phyloP scores from a whole-genome alignment of 2,329 filamentous ascomycete genomes.

The Venturiaceae sp. region DNA sequence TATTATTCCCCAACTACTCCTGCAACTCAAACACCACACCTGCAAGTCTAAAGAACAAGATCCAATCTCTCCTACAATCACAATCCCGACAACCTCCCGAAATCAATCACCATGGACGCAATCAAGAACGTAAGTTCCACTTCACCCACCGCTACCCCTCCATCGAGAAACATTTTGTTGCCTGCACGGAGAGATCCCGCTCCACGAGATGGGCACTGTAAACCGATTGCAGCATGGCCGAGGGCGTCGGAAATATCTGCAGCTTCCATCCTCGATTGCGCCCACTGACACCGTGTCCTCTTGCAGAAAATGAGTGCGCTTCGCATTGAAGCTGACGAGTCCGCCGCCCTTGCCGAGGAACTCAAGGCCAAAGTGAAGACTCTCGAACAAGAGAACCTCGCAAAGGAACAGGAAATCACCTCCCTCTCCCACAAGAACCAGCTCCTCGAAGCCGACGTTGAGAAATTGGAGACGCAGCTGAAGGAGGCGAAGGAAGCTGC shows the following conservation, averaged over 20 bases:
- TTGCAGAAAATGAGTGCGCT: constrained; percentile 86
- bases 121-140: constrained; percentile 29
- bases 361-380: constrained; percentile 77
- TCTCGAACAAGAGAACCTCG: constrained; percentile 87
- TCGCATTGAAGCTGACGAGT: constrained; percentile 86
- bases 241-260: background rate
- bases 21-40: background rate
- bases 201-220: no score
- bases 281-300: constrained; percentile 7
- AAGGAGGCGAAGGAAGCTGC: constrained; percentile 82
- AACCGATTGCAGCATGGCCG: background rate
- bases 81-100: background rate
- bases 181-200: background rate
- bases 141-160: constrained; percentile 11
- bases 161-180: constrained; percentile 6
- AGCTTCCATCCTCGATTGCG: background rate
- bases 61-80: no score
- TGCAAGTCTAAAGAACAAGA: no score
- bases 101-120: constrained; percentile 24
- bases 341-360: constrained; percentile 73
- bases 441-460: constrained; percentile 79
- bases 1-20: background rate
- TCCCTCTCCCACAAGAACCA: constrained; percentile 93
- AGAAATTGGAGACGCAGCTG: constrained; percentile 78
- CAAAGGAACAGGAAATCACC: constrained; percentile 97